phyloP scores from a whole-genome alignment of 1,284 basidiomycete species.

The Fistulina hepatica region DNA sequence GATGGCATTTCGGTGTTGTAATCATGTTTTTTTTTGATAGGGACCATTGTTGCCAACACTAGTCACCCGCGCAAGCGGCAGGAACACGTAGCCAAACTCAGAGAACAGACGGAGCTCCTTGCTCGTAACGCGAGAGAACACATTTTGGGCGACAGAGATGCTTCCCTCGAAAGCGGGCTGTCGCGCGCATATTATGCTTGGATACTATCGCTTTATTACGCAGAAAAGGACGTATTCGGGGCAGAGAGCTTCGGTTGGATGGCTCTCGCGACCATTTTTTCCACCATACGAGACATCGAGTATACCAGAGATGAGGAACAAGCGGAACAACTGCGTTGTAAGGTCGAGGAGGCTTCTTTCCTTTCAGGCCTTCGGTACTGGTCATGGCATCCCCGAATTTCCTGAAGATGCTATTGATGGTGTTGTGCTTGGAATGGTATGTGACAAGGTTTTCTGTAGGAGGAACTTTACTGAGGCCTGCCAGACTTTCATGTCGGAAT shows the following conservation, averaged over 20 bases:
- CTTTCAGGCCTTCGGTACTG: no score
- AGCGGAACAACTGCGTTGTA: no score
- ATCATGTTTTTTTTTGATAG: no score
- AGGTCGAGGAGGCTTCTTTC: no score
- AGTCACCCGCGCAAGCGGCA: conserved; percentile 43
- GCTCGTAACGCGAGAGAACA: conserved; percentile 36
- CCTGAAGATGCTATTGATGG: no score
- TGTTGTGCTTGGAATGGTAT: no score
- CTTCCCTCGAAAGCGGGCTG: conserved; percentile 28
- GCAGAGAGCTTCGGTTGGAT: conserved; percentile 53
- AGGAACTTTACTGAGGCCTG: no score
- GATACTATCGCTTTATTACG: conserved; percentile 34
- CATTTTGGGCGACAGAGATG: conserved; percentile 35
- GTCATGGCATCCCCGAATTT: no score
- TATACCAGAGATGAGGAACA: no score
- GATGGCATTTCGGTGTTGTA: no score
- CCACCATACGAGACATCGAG: conserved; percentile 29
- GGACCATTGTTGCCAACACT: conserved; percentile 48
- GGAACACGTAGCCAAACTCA: conserved; percentile 39
- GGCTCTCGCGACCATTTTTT: conserved; percentile 42
- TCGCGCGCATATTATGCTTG: conserved; percentile 35
- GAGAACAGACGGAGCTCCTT: conserved; percentile 41
- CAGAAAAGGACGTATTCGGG: conserved; percentile 34
- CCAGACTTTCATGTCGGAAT: no score
- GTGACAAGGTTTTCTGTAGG: no score